Conservation (phyloP, 2,329 filamentous ascomycete species). For the Penicillium sp. region DNA sequence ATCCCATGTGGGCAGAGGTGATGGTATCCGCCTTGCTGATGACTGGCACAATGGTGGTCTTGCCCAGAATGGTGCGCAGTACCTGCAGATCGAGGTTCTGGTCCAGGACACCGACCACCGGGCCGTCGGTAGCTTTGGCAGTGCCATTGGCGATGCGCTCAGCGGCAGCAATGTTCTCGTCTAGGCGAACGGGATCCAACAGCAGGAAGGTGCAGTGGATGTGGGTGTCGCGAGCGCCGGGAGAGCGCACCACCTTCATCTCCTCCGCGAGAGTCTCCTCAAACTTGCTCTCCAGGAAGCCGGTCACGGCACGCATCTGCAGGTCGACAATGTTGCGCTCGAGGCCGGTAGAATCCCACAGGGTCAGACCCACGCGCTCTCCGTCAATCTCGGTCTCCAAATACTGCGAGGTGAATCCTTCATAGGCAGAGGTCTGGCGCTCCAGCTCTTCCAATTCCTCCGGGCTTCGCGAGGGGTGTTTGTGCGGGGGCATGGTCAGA, state of each 20-base stretch:
- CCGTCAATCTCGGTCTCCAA: constrained; percentile 92
- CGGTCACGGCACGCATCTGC: constrained; percentile 85
- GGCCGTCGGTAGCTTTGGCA: constrained; percentile 46
- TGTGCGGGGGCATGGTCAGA: constrained; percentile 78
- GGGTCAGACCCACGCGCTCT: constrained; percentile 85
- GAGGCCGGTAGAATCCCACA: constrained; percentile 95
- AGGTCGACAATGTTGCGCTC: constrained; percentile 95
- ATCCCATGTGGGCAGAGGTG: constrained; percentile 90
- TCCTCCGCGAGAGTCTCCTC: constrained; percentile 97
- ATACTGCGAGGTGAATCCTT: constrained; percentile 82
- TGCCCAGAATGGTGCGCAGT: constrained; percentile 81
- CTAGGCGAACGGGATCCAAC: constrained; percentile 82
- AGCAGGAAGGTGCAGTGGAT: constrained; percentile 95
- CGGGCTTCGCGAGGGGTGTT: constrained; percentile 60
- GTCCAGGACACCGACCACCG: constrained; percentile 69
- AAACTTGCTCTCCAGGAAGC: constrained; percentile 96
- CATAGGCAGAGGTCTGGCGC: constrained; percentile 56
- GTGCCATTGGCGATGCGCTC: constrained; percentile 59
- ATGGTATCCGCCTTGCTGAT: constrained; percentile 97
- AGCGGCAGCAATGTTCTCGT: constrained; percentile 73
- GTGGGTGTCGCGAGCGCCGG: constrained; percentile 91
- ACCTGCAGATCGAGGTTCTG: constrained; percentile 90
- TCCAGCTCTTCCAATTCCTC: constrained; percentile 59
- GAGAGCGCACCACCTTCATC: constrained; percentile 93
- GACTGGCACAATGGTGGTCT: constrained; percentile 92